These are phyloP conservation scores for Mortierella sp. DNA, from an alignment of 371 early-diverging fungal species.

Conservation along the genomic window DNA sequence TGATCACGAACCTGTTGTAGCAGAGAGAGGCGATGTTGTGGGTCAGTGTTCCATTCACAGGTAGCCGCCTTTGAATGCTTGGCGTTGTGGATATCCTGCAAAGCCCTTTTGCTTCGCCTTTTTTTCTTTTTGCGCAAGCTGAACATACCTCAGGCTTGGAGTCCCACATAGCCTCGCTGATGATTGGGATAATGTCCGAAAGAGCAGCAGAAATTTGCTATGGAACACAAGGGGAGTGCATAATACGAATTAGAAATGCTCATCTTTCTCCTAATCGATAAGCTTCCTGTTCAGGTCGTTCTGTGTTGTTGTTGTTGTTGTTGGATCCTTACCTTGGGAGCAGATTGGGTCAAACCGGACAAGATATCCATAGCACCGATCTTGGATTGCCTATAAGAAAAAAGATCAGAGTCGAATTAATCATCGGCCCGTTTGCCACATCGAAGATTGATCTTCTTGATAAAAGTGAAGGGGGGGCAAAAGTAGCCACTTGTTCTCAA, in stretches of 20 bases:
- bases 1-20: slow-evolving; percentile 37
- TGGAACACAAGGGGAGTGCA: background rate
- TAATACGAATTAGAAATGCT: background rate
- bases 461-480: too few species aligned
- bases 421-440: too few species aligned
- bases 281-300: too few species aligned
- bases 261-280: too few species aligned
- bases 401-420: background rate
- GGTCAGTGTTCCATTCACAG: background rate
- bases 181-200: slow-evolving; percentile 78
- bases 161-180: slow-evolving; percentile 84
- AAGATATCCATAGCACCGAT: slow-evolving; percentile 62
- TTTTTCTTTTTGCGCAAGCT: too few species aligned
- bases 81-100: too few species aligned
- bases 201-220: slow-evolving; percentile 68
- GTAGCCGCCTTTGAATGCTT: too few species aligned
- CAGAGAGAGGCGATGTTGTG: background rate
- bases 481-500: too few species aligned
- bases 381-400: slow-evolving; percentile 59
- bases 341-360: slow-evolving; percentile 54
- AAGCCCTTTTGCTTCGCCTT: too few species aligned
- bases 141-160: slow-evolving; percentile 77
- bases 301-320: background rate
- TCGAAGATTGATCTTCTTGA: too few species aligned
- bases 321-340: slow-evolving; percentile 48